Evolutionary conservation across 371 early-diverging fungal genomes (phyloP).

Genomic region (Nematocida sp.): DNA sequence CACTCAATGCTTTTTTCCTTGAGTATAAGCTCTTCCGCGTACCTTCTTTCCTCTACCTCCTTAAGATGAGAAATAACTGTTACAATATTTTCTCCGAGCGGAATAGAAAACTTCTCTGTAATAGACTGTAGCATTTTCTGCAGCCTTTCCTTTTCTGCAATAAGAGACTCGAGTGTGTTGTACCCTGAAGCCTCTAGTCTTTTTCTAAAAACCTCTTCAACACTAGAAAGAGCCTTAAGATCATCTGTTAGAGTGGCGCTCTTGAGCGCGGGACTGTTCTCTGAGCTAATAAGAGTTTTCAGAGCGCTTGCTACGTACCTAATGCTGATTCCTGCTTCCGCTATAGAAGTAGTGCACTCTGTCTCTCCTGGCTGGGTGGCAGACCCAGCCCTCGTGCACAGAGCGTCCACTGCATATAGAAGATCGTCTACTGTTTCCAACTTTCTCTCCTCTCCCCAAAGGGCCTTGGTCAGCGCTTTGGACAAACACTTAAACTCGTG

Average conservation of each 20-base stretch:
- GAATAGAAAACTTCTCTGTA: constrained; percentile 18
- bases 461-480: constrained; percentile 28
- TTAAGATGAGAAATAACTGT: background rate
- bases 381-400: constrained; percentile 9
- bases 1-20: constrained; percentile 37
- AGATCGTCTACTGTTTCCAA: constrained; percentile 42
- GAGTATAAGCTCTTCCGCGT: background rate
- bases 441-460: constrained; percentile 31
- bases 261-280: background rate
- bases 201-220: constrained; percentile 9
- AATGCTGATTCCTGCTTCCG: background rate
- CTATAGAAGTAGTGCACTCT: background rate
- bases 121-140: background rate
- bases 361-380: background rate
- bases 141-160: constrained; percentile 7
- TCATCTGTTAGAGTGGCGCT: background rate
- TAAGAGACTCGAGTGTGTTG: constrained; percentile 21
- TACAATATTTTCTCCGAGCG: constrained; percentile 28
- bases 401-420: constrained; percentile 45
- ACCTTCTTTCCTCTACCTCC: constrained; percentile 6
- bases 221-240: background rate
- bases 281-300: background rate
- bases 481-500: constrained; percentile 51
- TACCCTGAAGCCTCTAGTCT: background rate
- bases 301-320: background rate